Base-by-base conservation (phyloP, 2,329 filamentous ascomycete genomes). In the Elsinoe necatrix region DNA sequence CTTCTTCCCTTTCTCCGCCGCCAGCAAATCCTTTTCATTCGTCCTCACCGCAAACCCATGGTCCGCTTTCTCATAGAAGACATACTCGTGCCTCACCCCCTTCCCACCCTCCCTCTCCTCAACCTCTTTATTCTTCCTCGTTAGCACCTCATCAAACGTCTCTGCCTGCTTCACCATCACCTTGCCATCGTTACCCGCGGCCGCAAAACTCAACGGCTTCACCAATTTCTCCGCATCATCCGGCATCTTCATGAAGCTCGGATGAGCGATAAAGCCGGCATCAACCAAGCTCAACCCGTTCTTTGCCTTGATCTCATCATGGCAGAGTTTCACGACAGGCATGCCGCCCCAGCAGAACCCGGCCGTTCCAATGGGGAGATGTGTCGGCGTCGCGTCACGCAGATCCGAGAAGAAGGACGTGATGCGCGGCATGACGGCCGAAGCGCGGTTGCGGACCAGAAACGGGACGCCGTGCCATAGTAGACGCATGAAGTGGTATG, bases 21-120 rank as follows among this genome's bases (percentile, higher is more conserved):
- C 65, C 45, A 67, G 61, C 41, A 62, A 59, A 45, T 70, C 66
- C 11, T 67, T 63, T 59, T 68, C 63, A 27, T 45, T 56, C 9
- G 68, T 69, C 31, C 68, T 42, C 20, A 69, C 63, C 29, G 69
- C 69, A 62, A 71, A 72, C 5, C 69, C 70, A 60, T 73, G 69
- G 54, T 67, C 61, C 11, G 64, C 66, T 23, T 66, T 68, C 18
- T 68, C 63, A 54, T 72, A 72, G 63, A 68, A 64, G 2, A 69
- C 63, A 57, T 70, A 67, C 57, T 73, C 68, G 61, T 69, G 66
- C 61, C 68, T 65, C n/a, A 69, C 63, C 18, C 68, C 67, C 6
- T n/a, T 35, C 8, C 20, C 31, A n/a, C 34, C 62, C 59, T 29
- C 63, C 64, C 57, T 67, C 62, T 48, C 67, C 23, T 69, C 64